Base-by-base conservation (phyloP, 73 alveolate genomes). In the Tetrahymena borealis region DNA sequence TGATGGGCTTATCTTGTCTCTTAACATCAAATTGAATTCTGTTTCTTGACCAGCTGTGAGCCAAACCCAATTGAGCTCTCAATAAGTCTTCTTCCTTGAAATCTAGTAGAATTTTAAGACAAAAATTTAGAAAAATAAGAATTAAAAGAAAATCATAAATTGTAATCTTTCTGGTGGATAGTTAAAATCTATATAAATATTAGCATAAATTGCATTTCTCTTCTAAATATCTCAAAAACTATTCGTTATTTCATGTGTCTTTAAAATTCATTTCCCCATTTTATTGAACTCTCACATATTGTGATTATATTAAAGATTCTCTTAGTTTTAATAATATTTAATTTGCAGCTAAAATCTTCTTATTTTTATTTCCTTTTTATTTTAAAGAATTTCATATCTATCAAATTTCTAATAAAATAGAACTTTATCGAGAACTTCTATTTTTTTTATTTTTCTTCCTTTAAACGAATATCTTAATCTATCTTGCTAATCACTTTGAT, bases 1-100 rank as follows among this genome's bases (percentile, higher is more conserved):
- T 97, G 91, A 98, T 95, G 20, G 99, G 99, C 94, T 98, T 98
- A 96, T 98, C 99, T 94, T 98, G 98, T 94, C 99, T 97, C 95
- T 98, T 98, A 78, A 98, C 98, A 96, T 98, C 99, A 90, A 97
- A 96, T 94, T 95, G 94, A 93, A 99, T 97, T 91, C 96, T 94
- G 90, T 94, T 90, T 96, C 99, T 96, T 9, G 99, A 97, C 94
- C 96, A 97, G 60, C 96, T 77, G 95, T 98, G 99, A 78, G 98
- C 99, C 28, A 98, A 97, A 97, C 99, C 99, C 32, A 98, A 95
- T 95, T 98, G 97, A 32, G 99, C 98, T 91, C 95, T 94, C 38
- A 94, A 92, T 42, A 95, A 38, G 91, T 97, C 98, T 36, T 94
- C 95, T 91, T 97, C 99, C 79, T 92, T 96, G 94, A 97, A 94